These are phyloP conservation scores for Wickerhamiella musiphila DNA, from an alignment of 805 yeast genomes.

Conservation along the genomic window DNA sequence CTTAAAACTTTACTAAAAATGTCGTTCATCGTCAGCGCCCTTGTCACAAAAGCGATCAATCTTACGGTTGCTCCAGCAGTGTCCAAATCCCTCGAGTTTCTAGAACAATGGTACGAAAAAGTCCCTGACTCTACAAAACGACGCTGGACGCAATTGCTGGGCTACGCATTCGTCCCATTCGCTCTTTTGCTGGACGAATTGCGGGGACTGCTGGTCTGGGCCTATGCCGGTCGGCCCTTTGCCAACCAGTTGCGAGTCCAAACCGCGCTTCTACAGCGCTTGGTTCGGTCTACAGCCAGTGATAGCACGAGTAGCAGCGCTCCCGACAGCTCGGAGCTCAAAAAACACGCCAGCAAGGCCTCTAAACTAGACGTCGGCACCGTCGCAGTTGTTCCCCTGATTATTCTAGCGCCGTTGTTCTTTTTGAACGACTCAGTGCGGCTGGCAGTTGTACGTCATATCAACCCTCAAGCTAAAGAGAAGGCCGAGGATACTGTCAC, in stretches of 20 bases:
- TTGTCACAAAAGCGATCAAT: not conserved
- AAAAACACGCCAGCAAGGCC: too few relatives aligned
- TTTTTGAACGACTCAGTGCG: not conserved
- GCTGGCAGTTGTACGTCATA: not conserved
- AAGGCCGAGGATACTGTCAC: not conserved
- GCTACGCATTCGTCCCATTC: not conserved
- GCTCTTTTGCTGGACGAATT: slow-evolving; percentile 1
- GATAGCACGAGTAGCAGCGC: too few relatives aligned
- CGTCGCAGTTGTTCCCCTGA: too few relatives aligned
- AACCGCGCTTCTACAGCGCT: too few relatives aligned
- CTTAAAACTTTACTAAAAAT: not conserved
- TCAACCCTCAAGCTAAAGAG: not conserved
- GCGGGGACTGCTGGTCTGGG: slow-evolving; percentile 2
- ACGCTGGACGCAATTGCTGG: not conserved
- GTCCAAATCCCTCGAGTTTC: not conserved
- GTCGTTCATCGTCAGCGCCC: slow-evolving; percentile 1
- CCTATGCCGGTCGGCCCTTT: too few relatives aligned
- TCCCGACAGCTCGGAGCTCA: too few relatives aligned
- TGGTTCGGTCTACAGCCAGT: too few relatives aligned
- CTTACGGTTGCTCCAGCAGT: not conserved
- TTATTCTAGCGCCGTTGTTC: slow-evolving; percentile 2
- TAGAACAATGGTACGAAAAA: not conserved
- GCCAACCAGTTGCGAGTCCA: too few relatives aligned
- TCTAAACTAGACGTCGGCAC: too few relatives aligned
- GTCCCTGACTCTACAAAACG: slow-evolving; percentile 1